Percentiles rank a stretch among this genome's conserved stretches.
phyloP scores from a whole-genome alignment of 1,284 basidiomycete genomes.

The Gomphus bonarii region DNA sequence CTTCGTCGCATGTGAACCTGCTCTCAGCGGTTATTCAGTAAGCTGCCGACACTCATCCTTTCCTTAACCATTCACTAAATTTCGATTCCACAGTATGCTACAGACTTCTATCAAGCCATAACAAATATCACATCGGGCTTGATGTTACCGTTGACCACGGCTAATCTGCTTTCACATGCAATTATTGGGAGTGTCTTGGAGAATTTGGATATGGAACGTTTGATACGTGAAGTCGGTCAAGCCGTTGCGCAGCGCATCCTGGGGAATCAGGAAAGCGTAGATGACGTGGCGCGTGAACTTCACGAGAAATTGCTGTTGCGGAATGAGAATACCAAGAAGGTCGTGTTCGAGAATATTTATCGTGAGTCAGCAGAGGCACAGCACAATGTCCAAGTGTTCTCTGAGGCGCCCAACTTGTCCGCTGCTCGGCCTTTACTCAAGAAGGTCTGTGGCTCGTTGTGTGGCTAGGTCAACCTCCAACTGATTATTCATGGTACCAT shows the following conservation, averaged over 20 bases:
- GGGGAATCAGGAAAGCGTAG: slow-evolving; percentile 85
- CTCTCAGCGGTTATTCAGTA: slow-evolving; percentile 86
- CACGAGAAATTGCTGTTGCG: slow-evolving; percentile 87
- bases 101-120: slow-evolving; percentile 93
- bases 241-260: slow-evolving; percentile 90
- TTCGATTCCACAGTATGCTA: slow-evolving; percentile 56
- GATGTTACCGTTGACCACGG: slow-evolving; percentile 94
- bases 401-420: slow-evolving; percentile 58
- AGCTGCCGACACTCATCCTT: slow-evolving; percentile 20
- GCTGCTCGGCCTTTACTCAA: slow-evolving; percentile 76
- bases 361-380: slow-evolving; percentile 78
- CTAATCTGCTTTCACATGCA: slow-evolving; percentile 91
- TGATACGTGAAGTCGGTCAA: slow-evolving; percentile 88
- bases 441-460: slow-evolving; percentile 41
- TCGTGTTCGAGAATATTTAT: slow-evolving; percentile 95
- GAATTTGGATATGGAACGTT: slow-evolving; percentile 96
- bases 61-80: slow-evolving; percentile 19
- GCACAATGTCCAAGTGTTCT: slow-evolving; percentile 88
- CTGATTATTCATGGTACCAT: slow-evolving; percentile 10
- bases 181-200: slow-evolving; percentile 96
- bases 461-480: slow-evolving; percentile 8
- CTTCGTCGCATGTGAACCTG: slow-evolving; percentile 97
- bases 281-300: slow-evolving; percentile 89
- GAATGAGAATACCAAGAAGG: slow-evolving; percentile 95
- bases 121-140: slow-evolving; percentile 87